A percentile compares a stretch with the other conserved stretches of the same genome.
Evolutionary conservation across 805 yeast species (phyloP).

Genomic region (Hanseniaspora singularis): DNA sequence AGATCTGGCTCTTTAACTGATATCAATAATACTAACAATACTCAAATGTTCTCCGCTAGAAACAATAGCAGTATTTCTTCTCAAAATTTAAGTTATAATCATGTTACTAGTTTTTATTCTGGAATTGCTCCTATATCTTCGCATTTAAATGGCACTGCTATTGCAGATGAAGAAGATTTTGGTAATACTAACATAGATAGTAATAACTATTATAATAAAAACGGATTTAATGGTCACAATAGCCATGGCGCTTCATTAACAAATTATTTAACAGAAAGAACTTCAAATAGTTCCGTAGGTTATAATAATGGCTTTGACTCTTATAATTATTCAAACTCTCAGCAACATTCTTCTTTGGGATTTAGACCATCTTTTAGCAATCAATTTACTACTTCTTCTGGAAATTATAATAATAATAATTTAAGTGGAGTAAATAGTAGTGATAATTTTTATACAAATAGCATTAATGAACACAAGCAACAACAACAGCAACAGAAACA

Average conservation of each 20-base stretch:
- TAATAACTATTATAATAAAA: not conserved
- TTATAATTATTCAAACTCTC: not conserved
- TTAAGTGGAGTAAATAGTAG: not conserved
- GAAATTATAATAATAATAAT: not conserved
- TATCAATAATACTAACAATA: not conserved
- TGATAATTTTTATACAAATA: not conserved
- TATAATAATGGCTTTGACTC: not conserved
- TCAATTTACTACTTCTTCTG: slow-evolving; percentile 1
- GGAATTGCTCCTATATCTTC: not conserved
- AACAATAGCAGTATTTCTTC: not conserved
- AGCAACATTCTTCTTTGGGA: not conserved
- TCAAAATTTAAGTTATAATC: not conserved
- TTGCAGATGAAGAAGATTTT: slow-evolving; percentile 11
- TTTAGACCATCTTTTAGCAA: slow-evolving; percentile 12
- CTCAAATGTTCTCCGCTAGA: not conserved
- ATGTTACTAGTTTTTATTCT: not conserved
- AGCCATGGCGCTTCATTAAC: not conserved
- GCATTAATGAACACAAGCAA: not conserved
- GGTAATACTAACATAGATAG: not conserved
- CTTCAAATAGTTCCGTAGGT: not conserved
- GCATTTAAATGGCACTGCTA: slow-evolving; percentile 12
- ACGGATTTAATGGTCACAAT: not conserved
- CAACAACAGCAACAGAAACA: not conserved
- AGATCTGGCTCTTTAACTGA: not conserved
- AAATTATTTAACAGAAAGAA: slow-evolving; percentile 1